phyloP scores from a whole-genome alignment of 2,329 filamentous ascomycete genomes.

The Fusarium ambrosium region DNA sequence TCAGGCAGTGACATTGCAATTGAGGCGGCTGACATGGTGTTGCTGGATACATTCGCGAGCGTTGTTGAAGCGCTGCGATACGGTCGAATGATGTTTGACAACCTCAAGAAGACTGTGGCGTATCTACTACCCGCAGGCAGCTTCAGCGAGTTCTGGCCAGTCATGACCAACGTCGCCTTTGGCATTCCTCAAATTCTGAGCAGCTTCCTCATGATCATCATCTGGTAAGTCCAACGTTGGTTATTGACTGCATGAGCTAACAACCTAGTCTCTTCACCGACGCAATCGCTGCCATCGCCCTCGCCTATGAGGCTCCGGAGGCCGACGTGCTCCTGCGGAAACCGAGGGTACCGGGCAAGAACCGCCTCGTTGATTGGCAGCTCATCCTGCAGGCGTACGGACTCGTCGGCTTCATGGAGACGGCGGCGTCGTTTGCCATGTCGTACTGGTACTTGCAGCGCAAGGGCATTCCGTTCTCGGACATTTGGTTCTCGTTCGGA shows the following conservation, averaged over 20 bases:
- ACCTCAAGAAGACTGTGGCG: constrained; percentile 78
- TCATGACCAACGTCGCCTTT: constrained; percentile 79
- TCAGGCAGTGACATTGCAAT: constrained; percentile 87
- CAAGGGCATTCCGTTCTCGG: constrained; percentile 73
- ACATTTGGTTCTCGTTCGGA: constrained; percentile 78
- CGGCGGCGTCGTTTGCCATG: constrained; percentile 72
- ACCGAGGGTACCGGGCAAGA: constrained; percentile 76
- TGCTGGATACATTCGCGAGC: constrained; percentile 80
- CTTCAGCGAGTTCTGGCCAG: constrained; percentile 83
- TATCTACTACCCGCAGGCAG: constrained; percentile 80
- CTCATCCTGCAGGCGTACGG: constrained; percentile 81
- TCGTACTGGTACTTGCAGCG: constrained; percentile 75
- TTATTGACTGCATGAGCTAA: background rate
- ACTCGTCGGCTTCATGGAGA: constrained; percentile 75
- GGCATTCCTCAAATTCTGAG: constrained; percentile 80
- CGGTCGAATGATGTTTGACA: constrained; percentile 83
- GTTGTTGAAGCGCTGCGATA: constrained; percentile 80
- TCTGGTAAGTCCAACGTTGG: constrained; percentile 60
- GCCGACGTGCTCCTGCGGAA: constrained; percentile 79
- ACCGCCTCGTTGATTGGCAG: constrained; percentile 80
- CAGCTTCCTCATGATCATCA: constrained; percentile 79
- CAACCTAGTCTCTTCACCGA: constrained; percentile 77
- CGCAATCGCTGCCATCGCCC: constrained; percentile 77
- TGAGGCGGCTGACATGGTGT: constrained; percentile 84
- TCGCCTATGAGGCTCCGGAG: constrained; percentile 83